phyloP scores from a whole-genome alignment of 164 flowering plant species.

The Echeveria elegans region DNA sequence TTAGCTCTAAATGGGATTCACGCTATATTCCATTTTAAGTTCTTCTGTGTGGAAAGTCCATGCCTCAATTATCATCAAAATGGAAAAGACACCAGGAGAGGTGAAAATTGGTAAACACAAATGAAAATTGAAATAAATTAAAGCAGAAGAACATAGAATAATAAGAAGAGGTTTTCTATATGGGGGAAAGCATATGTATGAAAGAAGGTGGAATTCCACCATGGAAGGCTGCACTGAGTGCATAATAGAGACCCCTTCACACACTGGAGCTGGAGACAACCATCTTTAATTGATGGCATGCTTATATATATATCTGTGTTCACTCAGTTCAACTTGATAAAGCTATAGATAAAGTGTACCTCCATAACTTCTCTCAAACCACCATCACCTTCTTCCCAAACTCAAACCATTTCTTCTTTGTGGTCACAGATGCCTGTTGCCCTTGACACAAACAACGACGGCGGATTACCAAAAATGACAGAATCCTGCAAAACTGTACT shows the following conservation, averaged over 20 bases:
- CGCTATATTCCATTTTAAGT: conserved; percentile 7
- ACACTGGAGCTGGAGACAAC: conserved; percentile 14
- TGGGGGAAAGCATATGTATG: conserved; percentile 16
- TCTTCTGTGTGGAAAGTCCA: conserved; percentile 4
- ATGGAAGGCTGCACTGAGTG: conserved; percentile 11
- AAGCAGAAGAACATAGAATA: too few species aligned
- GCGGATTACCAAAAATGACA: conserved; percentile 20
- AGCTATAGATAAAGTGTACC: conserved; percentile 16
- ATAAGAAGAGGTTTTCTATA: conserved; percentile 13
- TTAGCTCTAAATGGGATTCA: not conserved
- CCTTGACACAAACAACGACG: conserved; percentile 7
- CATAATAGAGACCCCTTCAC: conserved; percentile 13
- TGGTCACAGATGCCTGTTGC: conserved; percentile 18
- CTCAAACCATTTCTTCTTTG: conserved; percentile 17
- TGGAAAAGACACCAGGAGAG: conserved; percentile 7
- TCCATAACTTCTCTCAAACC: conserved; percentile 15
- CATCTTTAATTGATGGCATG: conserved; percentile 9
- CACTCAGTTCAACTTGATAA: conserved; percentile 18
- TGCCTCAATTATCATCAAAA: conserved; percentile 7
- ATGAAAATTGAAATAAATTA: conserved; percentile 6
- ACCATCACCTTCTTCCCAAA: conserved; percentile 9
- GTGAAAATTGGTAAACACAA: conserved; percentile 12
- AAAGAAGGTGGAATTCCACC: conserved; percentile 26
- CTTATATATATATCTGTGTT: conserved; percentile 18
- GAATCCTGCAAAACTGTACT: conserved; percentile 25